Conservation (phyloP, 2,329 filamentous ascomycete genomes). For the Nemania sp. region DNA sequence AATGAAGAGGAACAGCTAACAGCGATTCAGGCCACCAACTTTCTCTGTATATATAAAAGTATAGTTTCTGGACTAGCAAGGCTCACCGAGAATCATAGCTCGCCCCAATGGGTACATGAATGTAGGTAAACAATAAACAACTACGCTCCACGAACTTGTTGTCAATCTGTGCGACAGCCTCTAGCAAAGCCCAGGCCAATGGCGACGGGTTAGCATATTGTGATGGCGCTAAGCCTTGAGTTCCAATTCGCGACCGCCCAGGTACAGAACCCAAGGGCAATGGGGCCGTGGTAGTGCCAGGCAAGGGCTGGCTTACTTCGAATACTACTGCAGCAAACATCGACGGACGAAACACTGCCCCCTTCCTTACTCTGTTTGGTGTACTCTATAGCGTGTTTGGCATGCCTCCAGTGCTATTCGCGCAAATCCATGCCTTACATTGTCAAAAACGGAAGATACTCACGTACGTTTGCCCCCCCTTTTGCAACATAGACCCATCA, state of each 20-base stretch:
- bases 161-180: background rate
- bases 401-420: background rate
- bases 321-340: background rate
- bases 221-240: background rate
- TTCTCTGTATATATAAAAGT: background rate
- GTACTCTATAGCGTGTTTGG: background rate
- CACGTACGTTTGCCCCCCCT: too few species aligned
- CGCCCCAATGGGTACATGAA: too few species aligned
- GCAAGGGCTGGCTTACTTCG: background rate
- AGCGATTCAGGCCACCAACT: background rate
- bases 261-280: background rate
- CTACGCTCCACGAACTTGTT: background rate
- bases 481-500: too few species aligned
- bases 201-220: background rate
- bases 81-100: too few species aligned
- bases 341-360: background rate
- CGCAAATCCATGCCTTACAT: background rate
- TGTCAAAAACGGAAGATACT: too few species aligned
- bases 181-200: background rate
- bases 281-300: background rate
- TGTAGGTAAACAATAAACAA: background rate
- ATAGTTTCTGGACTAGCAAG: background rate
- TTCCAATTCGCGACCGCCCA: background rate
- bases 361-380: background rate
- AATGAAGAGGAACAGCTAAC: background rate